A percentile compares a stretch with the other conserved stretches of the same genome.
Conservation (phyloP, 2,329 filamentous ascomycete species). For the Penicillium sp. region DNA sequence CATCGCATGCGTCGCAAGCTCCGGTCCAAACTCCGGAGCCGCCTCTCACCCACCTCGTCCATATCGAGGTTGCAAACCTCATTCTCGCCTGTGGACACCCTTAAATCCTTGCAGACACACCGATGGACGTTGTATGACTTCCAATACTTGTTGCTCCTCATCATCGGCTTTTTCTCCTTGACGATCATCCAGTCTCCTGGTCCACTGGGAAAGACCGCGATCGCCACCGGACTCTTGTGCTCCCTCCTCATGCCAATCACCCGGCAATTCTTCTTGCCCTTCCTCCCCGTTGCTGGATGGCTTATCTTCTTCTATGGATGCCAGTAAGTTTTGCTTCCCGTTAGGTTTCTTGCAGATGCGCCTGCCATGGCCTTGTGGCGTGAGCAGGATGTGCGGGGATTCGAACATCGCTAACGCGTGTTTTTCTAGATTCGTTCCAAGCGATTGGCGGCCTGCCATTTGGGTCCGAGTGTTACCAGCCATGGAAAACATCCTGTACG, state of each 20-base stretch:
- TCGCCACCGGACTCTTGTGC: slow-evolving; percentile 65
- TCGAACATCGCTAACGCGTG: slow-evolving; percentile 21
- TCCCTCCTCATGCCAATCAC: slow-evolving; percentile 80
- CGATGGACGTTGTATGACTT: slow-evolving; percentile 80
- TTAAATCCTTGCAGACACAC: slow-evolving; percentile 72
- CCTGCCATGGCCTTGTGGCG: background rate
- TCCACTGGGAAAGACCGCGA: slow-evolving; percentile 72
- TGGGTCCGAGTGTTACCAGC: slow-evolving; percentile 94
- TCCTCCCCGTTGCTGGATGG: slow-evolving; percentile 80
- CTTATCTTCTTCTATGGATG: slow-evolving; percentile 89
- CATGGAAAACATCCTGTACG: slow-evolving; percentile 94
- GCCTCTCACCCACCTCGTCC: slow-evolving; percentile 67
- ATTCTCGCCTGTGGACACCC: slow-evolving; percentile 74
- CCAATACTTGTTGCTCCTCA: slow-evolving; percentile 75
- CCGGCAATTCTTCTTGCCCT: slow-evolving; percentile 86
- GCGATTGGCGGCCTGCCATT: slow-evolving; percentile 85
- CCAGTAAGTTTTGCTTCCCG: slow-evolving; percentile 63
- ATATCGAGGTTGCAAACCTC: slow-evolving; percentile 78
- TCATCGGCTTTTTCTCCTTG: slow-evolving; percentile 77
- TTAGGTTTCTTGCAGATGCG: background rate
- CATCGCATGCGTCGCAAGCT: slow-evolving; percentile 66
- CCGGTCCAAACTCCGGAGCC: slow-evolving; percentile 67
- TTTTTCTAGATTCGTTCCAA: slow-evolving; percentile 72
- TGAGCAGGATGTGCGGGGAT: background rate
- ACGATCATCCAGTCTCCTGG: slow-evolving; percentile 77